Conservation (phyloP, 1,139 yeast genomes). For the Debaryomyces sp. region DNA sequence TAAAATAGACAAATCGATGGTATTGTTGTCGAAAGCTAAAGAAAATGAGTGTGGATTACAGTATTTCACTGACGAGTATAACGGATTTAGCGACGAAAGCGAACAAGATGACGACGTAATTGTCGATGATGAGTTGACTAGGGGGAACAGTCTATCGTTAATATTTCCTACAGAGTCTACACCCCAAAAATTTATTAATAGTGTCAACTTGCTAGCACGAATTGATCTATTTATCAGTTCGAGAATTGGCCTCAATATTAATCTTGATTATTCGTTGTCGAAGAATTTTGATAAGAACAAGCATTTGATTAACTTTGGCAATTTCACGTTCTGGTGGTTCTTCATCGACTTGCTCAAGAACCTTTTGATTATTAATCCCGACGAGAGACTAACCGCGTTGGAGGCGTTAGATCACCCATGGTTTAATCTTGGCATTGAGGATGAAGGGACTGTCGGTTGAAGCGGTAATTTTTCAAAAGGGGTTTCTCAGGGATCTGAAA, state of each 20-base stretch:
- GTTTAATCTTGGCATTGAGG: slow-evolving; percentile 76
- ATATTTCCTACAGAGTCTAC: slow-evolving; percentile 40
- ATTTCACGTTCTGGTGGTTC: slow-evolving; percentile 76
- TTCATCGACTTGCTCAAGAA: slow-evolving; percentile 67
- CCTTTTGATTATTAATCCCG: slow-evolving; percentile 66
- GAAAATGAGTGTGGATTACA: slow-evolving; percentile 48
- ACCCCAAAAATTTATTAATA: slow-evolving; percentile 50
- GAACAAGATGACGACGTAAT: slow-evolving; percentile 30
- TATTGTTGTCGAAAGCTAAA: slow-evolving; percentile 35
- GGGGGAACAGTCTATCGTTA: slow-evolving; percentile 29
- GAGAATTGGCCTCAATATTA: slow-evolving; percentile 43
- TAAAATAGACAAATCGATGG: slow-evolving; percentile 41
- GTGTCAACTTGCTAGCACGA: slow-evolving; percentile 54
- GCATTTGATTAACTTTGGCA: slow-evolving; percentile 45
- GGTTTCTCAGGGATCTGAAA: neutral
- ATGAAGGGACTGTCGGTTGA: slow-evolving; percentile 59
- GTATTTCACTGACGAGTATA: slow-evolving; percentile 37
- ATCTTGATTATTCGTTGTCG: slow-evolving; percentile 43
- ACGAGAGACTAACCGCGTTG: slow-evolving; percentile 61
- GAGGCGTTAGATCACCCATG: slow-evolving; percentile 78
- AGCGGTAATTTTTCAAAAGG: neutral
- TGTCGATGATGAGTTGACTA: slow-evolving; percentile 33
- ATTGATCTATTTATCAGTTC: slow-evolving; percentile 51
- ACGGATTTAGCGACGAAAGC: slow-evolving; percentile 13
- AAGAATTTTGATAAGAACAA: slow-evolving; percentile 46